Evolutionary conservation across 1,139 yeast genomes (phyloP).

Genomic region (Kodamaea fungicola): DNA sequence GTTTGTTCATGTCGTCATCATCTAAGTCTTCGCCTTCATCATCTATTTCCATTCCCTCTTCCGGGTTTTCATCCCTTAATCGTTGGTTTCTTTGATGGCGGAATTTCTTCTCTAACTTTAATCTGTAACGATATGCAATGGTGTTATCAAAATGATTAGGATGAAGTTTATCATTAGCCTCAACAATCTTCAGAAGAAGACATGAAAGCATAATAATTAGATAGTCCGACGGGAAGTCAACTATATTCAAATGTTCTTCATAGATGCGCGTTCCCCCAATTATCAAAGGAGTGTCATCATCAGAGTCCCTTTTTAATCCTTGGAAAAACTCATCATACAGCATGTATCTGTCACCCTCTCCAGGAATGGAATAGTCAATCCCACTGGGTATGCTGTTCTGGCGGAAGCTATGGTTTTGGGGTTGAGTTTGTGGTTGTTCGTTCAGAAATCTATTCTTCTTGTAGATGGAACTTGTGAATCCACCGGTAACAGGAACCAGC

Average conservation of each 20-base stretch:
- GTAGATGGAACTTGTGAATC: constrained; percentile 4
- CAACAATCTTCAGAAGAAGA: constrained; percentile 78
- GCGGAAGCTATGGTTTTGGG: background rate
- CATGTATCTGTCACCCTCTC: constrained; percentile 46
- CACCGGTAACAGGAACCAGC: constrained; percentile 1
- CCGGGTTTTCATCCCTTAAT: constrained; percentile 12
- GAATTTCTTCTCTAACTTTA: constrained; percentile 35
- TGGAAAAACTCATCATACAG: constrained; percentile 40
- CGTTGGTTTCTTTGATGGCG: constrained; percentile 21
- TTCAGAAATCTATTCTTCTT: constrained; percentile 3
- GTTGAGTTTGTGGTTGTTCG: background rate
- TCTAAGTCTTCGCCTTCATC: constrained; percentile 38
- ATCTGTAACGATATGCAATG: constrained; percentile 43
- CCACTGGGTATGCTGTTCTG: background rate
- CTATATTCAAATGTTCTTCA: constrained; percentile 70
- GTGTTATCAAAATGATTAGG: constrained; percentile 64
- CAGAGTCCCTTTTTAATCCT: constrained; percentile 25
- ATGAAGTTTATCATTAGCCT: constrained; percentile 84
- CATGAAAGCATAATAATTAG: constrained; percentile 82
- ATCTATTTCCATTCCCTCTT: constrained; percentile 9
- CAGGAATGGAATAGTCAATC: constrained; percentile 2
- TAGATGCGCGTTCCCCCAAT: constrained; percentile 5
- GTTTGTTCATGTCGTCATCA: constrained; percentile 50
- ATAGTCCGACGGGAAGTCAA: constrained; percentile 79
- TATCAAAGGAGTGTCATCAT: constrained; percentile 4